Percentiles rank a stretch among this genome's conserved stretches.
phyloP scores from a whole-genome alignment of 2,329 filamentous ascomycete genomes.

The Aspergillus persii region DNA sequence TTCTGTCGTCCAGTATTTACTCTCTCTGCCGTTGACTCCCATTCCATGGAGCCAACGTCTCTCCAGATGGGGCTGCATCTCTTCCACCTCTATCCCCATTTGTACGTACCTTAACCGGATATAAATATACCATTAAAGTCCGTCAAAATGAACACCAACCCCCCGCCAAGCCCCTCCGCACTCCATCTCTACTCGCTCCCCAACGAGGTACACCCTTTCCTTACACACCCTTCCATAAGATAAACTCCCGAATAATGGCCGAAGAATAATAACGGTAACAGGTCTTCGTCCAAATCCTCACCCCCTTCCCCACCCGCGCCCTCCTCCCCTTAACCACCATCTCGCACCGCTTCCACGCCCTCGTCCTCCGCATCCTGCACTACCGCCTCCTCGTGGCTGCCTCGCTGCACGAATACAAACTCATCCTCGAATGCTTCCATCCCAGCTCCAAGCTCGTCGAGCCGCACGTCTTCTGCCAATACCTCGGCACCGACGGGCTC shows the following conservation, averaged over 20 bases:
- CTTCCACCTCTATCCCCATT: neutral
- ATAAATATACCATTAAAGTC: neutral
- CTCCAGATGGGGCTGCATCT: neutral
- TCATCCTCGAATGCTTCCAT: conserved; percentile 77
- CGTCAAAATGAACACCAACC: neutral
- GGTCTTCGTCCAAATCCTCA: conserved; percentile 54
- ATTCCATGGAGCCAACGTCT: no score
- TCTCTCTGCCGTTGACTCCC: no score
- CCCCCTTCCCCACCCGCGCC: conserved; percentile 48
- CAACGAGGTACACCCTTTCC: conserved; percentile 30
- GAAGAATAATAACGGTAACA: conserved; percentile 20
- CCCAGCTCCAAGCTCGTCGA: conserved; percentile 67
- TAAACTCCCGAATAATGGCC: no score
- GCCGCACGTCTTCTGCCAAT: conserved; percentile 67
- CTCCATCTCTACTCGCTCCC: conserved; percentile 30
- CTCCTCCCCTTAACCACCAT: conserved; percentile 59
- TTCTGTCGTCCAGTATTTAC: no score
- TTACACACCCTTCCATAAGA: neutral
- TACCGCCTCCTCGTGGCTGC: conserved; percentile 61
- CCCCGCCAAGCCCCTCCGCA: conserved; percentile 1
- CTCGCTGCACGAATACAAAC: conserved; percentile 58
- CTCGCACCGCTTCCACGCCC: conserved; percentile 61
- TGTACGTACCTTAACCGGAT: neutral
- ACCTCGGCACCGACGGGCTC: conserved; percentile 63
- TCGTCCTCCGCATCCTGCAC: conserved; percentile 64